phyloP scores from a whole-genome alignment of 108 stramenopile species.

The Cyclotella atomus region DNA sequence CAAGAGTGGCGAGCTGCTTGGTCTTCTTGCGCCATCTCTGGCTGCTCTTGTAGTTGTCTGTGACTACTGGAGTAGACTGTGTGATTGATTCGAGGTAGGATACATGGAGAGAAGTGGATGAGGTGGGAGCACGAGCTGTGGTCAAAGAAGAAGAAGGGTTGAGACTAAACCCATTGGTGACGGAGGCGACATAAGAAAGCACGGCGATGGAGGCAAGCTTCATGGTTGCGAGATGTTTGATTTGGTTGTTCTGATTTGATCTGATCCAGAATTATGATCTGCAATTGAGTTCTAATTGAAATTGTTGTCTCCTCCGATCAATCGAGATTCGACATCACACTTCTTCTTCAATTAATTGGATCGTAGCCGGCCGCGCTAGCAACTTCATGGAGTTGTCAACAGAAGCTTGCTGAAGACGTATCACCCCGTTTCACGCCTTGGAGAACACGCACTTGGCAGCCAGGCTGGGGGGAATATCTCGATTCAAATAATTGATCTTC shows the following conservation, averaged over 20 bases:
- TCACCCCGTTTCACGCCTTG: no score
- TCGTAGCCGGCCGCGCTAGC: not conserved
- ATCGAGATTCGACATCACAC: not conserved
- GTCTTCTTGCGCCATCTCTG: conserved; percentile 87
- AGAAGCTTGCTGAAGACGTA: no score
- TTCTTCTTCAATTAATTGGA: not conserved
- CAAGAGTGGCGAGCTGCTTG: conserved; percentile 93
- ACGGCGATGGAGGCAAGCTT: conserved; percentile 19
- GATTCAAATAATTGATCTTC: no score
- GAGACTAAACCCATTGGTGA: conserved; percentile 21
- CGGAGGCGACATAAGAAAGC: not conserved
- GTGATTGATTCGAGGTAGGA: not conserved
- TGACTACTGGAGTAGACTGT: not conserved
- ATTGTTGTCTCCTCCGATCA: not conserved
- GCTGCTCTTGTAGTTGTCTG: conserved; percentile 43
- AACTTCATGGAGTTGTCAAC: not conserved
- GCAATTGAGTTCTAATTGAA: not conserved
- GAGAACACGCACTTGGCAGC: no score
- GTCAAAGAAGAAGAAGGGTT: conserved; percentile 2
- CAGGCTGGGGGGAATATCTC: no score
- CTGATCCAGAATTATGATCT: not conserved
- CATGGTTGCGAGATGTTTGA: conserved; percentile 2
- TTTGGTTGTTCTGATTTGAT: not conserved
- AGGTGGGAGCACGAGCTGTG: not conserved
- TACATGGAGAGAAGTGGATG: conserved; percentile 4